These are phyloP conservation scores for Pseudozyma sp. DNA, from an alignment of 1,284 basidiomycete genomes.

Conservation along the genomic window DNA sequence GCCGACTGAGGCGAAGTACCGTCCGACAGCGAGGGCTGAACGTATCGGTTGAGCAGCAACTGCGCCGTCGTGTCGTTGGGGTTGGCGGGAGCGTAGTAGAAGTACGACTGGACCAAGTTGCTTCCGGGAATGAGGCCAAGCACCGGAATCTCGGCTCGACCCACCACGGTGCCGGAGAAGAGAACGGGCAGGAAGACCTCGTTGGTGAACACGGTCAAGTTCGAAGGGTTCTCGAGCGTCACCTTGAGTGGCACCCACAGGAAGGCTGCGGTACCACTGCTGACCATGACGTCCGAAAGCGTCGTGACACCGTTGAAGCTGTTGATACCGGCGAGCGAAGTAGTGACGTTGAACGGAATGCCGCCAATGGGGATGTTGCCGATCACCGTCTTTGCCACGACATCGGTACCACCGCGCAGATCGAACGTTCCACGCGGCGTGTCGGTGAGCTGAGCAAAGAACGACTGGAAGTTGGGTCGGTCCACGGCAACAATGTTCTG, in stretches of 20 bases:
- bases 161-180: conserved; percentile 72
- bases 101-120: conserved; percentile 74
- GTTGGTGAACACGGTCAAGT: conserved; percentile 76
- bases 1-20: conserved; percentile 24
- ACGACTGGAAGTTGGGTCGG: conserved; percentile 73
- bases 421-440: conserved; percentile 72
- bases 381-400: conserved; percentile 76
- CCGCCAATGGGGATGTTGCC: conserved; percentile 77
- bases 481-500: conserved; percentile 75
- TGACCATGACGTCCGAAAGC: conserved; percentile 70
- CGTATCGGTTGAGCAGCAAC: conserved; percentile 63
- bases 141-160: conserved; percentile 69
- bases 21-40: conserved; percentile 47
- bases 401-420: conserved; percentile 75
- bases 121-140: conserved; percentile 74
- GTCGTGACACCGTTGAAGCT: conserved; percentile 57
- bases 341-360: conserved; percentile 76
- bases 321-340: conserved; percentile 73
- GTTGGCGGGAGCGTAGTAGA: conserved; percentile 77
- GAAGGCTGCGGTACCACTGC: conserved; percentile 47
- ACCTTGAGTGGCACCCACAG: conserved; percentile 42
- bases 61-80: conserved; percentile 77
- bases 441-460: conserved; percentile 76
- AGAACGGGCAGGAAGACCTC: conserved; percentile 75
- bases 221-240: conserved; percentile 55